Evolutionary conservation across 2,329 filamentous ascomycete species (phyloP), one percentile per base, ranked within the genome.

Genomic region (Alternaria arborescens): DNA sequence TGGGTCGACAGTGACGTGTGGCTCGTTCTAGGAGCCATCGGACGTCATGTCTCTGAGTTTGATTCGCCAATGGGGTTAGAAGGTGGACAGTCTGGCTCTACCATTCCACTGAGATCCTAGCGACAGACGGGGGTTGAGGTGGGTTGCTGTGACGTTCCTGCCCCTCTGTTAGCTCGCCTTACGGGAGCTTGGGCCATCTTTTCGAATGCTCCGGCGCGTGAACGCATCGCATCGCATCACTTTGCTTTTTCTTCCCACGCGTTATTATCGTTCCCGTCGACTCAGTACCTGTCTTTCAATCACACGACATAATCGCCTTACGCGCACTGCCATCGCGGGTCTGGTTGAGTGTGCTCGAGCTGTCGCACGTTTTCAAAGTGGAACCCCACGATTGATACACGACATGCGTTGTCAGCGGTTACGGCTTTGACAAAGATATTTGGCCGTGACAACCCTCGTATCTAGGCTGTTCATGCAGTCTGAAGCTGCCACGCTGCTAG

Each of bases 351-450:
- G n/a, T 10, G 16, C 20, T n/a, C 16, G 26, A 47, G 32, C 41
- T 20, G 30, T 43, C 34, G 44, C 24, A 43, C 32, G 22, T 51
- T 58, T 41, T 20, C 53, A 36, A 28, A 22, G 52, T 51, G 52
- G 57, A 41, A 47, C 42, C 53, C 58, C 53, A 44, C 41, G 41
- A 34, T 57, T 38, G 34, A 46, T 60, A 48, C 58, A 43, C 55
- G 36, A 54, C 66, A 67, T 71, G 71, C 71, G 69, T 55, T 60
- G 71, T 74, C 71, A 71, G 69, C 69, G 53, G 68, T 68, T 67
- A 63, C 61, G 51, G 24, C 32, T 60, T 55, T 70, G 66, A 71
- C 70, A 71, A 69, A 73, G 53, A 47, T n/a, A 38, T 53, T 38
- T 46, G 43, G 36, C 47, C 42, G 30, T 43, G 32, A 38, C 36